Conservation (phyloP, 73 alveolate genomes). For the Effrenium voratum region DNA sequence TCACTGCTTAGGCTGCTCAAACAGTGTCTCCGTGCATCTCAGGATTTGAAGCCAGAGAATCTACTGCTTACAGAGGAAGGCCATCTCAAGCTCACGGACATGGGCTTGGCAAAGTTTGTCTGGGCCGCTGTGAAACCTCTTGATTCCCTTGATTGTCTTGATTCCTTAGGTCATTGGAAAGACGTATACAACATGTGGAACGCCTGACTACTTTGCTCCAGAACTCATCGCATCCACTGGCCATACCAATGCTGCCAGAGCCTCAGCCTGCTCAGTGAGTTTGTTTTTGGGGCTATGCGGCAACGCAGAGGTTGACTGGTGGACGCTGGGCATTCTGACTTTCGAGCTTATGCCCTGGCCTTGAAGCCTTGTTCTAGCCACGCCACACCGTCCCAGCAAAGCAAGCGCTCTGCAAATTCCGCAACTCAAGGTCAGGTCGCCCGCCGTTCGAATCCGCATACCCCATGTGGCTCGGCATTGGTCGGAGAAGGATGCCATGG, state of each 20-base stretch:
- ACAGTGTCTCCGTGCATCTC: too few species aligned
- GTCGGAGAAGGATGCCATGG: too few species aligned
- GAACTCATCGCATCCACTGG: slow-evolving; percentile 83
- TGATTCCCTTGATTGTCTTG: too few species aligned
- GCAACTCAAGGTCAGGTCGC: slow-evolving; percentile 58
- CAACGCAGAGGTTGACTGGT: slow-evolving; percentile 81
- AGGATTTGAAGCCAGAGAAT: slow-evolving; percentile 86
- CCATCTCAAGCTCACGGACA: slow-evolving; percentile 68
- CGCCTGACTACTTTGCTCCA: slow-evolving; percentile 94
- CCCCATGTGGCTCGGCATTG: slow-evolving; percentile 86
- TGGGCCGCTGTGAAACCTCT: too few species aligned
- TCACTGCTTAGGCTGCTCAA: too few species aligned
- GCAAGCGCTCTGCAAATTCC: too few species aligned
- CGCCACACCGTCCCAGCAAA: too few species aligned
- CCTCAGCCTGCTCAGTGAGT: not conserved
- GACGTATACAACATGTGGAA: slow-evolving; percentile 90
- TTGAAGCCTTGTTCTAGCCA: too few species aligned
- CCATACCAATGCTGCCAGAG: slow-evolving; percentile 26
- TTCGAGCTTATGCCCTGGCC: slow-evolving; percentile 85
- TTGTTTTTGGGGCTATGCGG: not conserved
- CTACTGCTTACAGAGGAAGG: slow-evolving; percentile 72
- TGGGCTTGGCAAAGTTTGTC: slow-evolving; percentile 93
- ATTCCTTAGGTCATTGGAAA: slow-evolving; percentile 91
- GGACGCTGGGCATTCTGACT: slow-evolving; percentile 86
- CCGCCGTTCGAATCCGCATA: slow-evolving; percentile 88